phyloP scores from a whole-genome alignment of 192 early-diverging fungal species.

The Coemansia sp. region DNA sequence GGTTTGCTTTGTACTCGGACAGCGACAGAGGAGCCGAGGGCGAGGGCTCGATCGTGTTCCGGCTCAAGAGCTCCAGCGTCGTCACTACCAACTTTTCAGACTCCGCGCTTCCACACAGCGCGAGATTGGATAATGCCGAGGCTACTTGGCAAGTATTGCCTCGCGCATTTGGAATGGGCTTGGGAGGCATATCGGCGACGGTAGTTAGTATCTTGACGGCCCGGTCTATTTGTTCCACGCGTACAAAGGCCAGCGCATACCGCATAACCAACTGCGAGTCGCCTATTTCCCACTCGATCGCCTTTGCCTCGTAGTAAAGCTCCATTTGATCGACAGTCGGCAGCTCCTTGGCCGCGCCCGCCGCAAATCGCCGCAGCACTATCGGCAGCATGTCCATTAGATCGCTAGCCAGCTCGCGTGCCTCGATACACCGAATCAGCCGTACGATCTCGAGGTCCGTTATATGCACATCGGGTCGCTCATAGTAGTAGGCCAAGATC shows the following conservation, averaged over 20 bases:
- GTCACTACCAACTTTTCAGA: neutral
- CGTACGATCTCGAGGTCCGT: constrained; percentile 33
- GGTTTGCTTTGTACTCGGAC: neutral
- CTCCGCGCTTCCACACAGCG: neutral
- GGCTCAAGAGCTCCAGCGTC: constrained; percentile 10
- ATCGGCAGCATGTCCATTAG: constrained; percentile 35
- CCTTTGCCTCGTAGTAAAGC: constrained; percentile 19
- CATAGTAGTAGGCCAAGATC: constrained; percentile 30
- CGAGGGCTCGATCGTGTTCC: constrained; percentile 15
- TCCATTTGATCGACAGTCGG: constrained; percentile 1
- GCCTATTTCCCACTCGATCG: neutral
- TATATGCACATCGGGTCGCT: neutral
- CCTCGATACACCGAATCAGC: constrained; percentile 29
- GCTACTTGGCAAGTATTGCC: constrained; percentile 14
- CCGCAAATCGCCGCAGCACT: constrained; percentile 21
- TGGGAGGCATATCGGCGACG: constrained; percentile 28
- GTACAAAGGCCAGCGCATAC: constrained; percentile 35
- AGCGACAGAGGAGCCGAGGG: neutral
- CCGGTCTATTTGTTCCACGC: neutral
- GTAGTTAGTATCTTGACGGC: constrained; percentile 23
- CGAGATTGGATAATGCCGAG: neutral
- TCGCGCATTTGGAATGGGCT: neutral
- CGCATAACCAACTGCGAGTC: constrained; percentile 24
- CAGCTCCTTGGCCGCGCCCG: neutral
- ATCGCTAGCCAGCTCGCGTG: constrained; percentile 12